Conservation (phyloP, 2,329 filamentous ascomycete genomes). For the Paecilomyces niveus region DNA sequence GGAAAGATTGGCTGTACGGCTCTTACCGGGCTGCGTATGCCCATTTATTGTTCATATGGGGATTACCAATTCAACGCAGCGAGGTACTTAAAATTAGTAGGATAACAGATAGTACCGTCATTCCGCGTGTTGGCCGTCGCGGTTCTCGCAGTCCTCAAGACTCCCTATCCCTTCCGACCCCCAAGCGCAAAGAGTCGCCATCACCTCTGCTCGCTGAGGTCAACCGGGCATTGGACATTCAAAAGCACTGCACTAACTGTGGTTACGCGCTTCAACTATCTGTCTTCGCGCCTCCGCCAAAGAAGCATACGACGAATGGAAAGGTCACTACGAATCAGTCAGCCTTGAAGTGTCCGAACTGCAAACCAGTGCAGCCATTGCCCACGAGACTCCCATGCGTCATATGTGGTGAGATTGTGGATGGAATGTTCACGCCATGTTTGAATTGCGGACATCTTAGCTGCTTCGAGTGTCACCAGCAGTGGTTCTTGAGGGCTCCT, state of each 20-base stretch:
- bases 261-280: conserved; percentile 29
- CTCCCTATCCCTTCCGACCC: conserved; percentile 15
- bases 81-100: conserved; percentile 54
- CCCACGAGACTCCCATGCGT: conserved; percentile 33
- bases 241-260: conserved; percentile 36
- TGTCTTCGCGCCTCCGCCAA: conserved; percentile 23
- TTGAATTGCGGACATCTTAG: conserved; percentile 42
- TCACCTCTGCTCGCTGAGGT: conserved; percentile 3
- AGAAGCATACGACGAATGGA: conserved; percentile 12
- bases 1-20: conserved; percentile 41
- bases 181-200: conserved; percentile 8
- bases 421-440: conserved; percentile 41
- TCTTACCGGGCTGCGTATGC: conserved; percentile 53
- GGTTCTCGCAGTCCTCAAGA: conserved; percentile 19
- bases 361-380: conserved; percentile 25
- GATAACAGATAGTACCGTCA: conserved; percentile 24
- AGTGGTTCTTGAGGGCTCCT: conserved; percentile 29
- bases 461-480: conserved; percentile 38
- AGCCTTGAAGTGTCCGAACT: conserved; percentile 25
- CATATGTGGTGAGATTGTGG: conserved; percentile 36
- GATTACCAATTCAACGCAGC: conserved; percentile 45
- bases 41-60: conserved; percentile 53
- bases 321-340: conserved; percentile 11
- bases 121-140: conserved; percentile 13
- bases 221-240: conserved; percentile 31